Conservation (phyloP, 306 rosid species). For the Morella rubra region DNA sequence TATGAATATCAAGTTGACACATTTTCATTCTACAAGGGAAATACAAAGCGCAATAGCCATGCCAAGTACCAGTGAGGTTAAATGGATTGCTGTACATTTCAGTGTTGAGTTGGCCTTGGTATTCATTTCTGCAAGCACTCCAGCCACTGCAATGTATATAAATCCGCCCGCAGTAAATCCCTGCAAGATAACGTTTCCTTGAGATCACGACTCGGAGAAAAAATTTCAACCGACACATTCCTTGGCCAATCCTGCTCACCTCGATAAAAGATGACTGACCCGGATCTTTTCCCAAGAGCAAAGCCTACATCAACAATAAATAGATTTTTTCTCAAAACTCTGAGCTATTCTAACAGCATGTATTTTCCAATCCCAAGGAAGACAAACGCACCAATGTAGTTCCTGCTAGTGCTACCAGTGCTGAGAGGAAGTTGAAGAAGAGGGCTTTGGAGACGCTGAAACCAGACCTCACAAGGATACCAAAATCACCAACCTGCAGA, state of each 20-base stretch:
- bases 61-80: constrained; percentile 72
- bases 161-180: constrained; percentile 98
- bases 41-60: constrained; percentile 89
- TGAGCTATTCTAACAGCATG: constrained; percentile 15
- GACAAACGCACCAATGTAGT: constrained; percentile 68
- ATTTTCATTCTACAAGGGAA: constrained; percentile 80
- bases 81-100: constrained; percentile 51
- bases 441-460: constrained; percentile 84
- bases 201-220: constrained; percentile 14
- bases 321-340: constrained; percentile 2
- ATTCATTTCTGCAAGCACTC: constrained; percentile 96
- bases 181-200: constrained; percentile 42
- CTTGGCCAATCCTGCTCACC: constrained; percentile 49
- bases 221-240: constrained; percentile 15
- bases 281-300: constrained; percentile 85
- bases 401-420: constrained; percentile 88
- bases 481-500: constrained; percentile 91
- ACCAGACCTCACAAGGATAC: constrained; percentile 89
- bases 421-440: constrained; percentile 91
- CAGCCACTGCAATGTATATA: constrained; percentile 91
- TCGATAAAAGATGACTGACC: constrained; percentile 93
- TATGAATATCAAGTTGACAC: not conserved
- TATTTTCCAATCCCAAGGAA: not conserved
- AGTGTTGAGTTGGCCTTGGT: constrained; percentile 61
- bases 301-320: constrained; percentile 51